Base-by-base conservation (phyloP, 2,329 filamentous ascomycete species). In the Paramyrothecium roridum region DNA sequence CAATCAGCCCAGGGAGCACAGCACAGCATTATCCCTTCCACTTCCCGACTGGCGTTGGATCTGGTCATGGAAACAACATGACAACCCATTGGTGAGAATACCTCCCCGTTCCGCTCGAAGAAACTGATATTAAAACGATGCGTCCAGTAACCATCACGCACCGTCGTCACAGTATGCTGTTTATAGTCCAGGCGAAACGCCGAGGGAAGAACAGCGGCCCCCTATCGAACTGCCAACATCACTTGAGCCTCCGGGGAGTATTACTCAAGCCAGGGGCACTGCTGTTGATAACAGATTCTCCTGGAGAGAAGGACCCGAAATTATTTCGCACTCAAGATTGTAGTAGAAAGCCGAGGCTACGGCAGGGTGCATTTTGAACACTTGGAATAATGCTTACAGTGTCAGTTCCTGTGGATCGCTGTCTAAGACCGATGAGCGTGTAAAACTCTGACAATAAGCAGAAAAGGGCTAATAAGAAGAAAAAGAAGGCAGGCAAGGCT, bases 151-250 rank as follows among this genome's bases (percentile, higher is more conserved):
- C 22, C 23, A 4, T 50, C 48, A 16, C 8, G n/a, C n/a, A 6
- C 37, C 37, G 33, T 19, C 33, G 23, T n/a, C 48, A 33, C 48
- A 34, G 22, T 50, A 34, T 50, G 30, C 23, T 12, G n/a, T n/a
- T 11, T 22, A 33, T 10, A 17, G 17, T 13, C 11, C 48, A 23
- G 17, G 23, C 20, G 23, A 50, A 33, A 17, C 23, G 17, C 48
- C 23, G 6, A 33, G n/a, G 22, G 8, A n/a, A 17, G 48, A 50
- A n/a, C 22, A 8, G 7, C 20, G 33, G 19, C 7, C 8, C 4
- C 51, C 51, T 1, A 48, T 50, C 8, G 58, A 59, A 40, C 50
- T 58, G 23, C 48, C 48, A 30, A 50, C 48, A 17, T 12, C 48
- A 13, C 23, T 23, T 23, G 13, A 26, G 12, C 20, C 10, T 16